Evolutionary conservation across 2,329 filamentous ascomycete species (phyloP).

Genomic region (Penicillium corylophilum): DNA sequence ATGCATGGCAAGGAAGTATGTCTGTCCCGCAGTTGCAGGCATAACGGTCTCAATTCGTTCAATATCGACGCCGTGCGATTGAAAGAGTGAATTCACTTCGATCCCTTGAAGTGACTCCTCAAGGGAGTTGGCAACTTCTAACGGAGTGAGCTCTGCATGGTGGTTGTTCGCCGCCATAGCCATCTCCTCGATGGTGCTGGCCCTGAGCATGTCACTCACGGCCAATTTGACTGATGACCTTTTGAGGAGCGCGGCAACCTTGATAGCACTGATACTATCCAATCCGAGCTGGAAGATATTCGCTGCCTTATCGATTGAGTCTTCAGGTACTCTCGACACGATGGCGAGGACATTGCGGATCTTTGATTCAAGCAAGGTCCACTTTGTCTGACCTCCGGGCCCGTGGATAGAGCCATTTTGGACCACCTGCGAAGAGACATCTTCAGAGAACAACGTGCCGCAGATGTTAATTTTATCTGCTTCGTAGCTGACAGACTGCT

Average conservation of each 20-base stretch:
- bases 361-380: conserved; percentile 34
- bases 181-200: conserved; percentile 66
- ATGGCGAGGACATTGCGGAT: conserved; percentile 51
- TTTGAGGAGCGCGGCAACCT: conserved; percentile 69
- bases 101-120: conserved; percentile 40
- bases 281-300: conserved; percentile 82
- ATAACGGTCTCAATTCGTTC: conserved; percentile 57
- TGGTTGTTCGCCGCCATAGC: conserved; percentile 36
- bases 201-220: conserved; percentile 69
- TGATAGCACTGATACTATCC: conserved; percentile 90
- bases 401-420: background rate
- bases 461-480: conserved; percentile 61
- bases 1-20: conserved; percentile 73
- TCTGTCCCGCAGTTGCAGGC: conserved; percentile 73
- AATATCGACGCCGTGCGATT: conserved; percentile 40
- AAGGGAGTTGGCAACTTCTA: conserved; percentile 17
- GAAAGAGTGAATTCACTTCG: conserved; percentile 42
- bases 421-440: conserved; percentile 5
- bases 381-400: conserved; percentile 12
- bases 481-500: conserved; percentile 56
- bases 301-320: conserved; percentile 59
- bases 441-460: conserved; percentile 46
- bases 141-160: conserved; percentile 9
- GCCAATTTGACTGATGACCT: conserved; percentile 60
- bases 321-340: conserved; percentile 60